Evolutionary conservation across 1,284 basidiomycete genomes (phyloP).

Genomic region (Cutaneotrichosporon curvatum): DNA sequence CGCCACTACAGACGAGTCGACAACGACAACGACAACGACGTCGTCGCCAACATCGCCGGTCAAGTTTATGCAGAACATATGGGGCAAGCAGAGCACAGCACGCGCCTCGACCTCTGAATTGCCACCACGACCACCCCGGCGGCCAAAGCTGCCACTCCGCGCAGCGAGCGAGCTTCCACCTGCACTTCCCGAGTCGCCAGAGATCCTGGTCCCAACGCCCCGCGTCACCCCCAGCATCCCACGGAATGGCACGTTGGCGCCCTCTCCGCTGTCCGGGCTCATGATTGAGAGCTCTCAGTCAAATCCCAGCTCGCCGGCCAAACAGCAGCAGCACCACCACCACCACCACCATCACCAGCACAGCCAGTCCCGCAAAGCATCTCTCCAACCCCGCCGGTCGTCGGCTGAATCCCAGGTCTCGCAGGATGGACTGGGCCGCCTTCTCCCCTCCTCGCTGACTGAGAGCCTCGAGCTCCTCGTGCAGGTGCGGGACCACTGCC

Average conservation of each 20-base stretch:
- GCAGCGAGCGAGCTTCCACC: neutral
- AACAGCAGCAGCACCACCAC: too few species aligned
- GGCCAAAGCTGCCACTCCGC: neutral
- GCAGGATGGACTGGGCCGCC: constrained; percentile 15
- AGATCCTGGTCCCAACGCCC: neutral
- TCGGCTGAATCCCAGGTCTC: neutral
- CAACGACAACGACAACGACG: neutral
- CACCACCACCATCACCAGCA: too few species aligned
- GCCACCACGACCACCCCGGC: neutral
- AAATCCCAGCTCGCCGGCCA: too few species aligned
- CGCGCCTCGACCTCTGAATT: neutral
- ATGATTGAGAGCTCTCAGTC: too few species aligned
- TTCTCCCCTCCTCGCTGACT: constrained; percentile 28
- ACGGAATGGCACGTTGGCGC: neutral
- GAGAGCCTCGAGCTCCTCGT: constrained; percentile 29
- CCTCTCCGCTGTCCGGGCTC: neutral
- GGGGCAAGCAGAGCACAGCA: neutral
- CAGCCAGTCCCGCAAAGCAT: neutral
- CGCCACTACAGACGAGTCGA: neutral
- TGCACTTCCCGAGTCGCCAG: constrained; percentile 9
- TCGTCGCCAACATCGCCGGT: neutral
- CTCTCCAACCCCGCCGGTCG: neutral
- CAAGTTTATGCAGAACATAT: neutral
- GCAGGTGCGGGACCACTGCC: constrained; percentile 5
- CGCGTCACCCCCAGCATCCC: neutral